phyloP scores from a whole-genome alignment of 495 filamentous ascomycete species.

The Penicillium samsonianum region DNA sequence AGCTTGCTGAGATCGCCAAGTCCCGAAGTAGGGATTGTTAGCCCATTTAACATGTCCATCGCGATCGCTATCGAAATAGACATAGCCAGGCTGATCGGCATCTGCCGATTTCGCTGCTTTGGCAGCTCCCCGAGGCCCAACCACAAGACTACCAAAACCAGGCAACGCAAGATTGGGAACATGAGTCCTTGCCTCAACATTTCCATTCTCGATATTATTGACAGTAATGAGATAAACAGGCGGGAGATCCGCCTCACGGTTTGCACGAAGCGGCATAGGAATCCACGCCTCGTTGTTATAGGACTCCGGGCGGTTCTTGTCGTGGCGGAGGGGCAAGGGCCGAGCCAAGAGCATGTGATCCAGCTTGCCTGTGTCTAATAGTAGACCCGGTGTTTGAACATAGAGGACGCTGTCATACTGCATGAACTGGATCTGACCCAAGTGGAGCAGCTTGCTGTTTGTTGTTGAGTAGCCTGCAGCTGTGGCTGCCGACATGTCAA shows the following conservation, averaged over 20 bases:
- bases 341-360: slow-evolving; percentile 41
- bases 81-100: slow-evolving; percentile 38
- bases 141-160: slow-evolving; percentile 40
- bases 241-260: slow-evolving; percentile 38
- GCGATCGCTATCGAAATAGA: slow-evolving; percentile 45
- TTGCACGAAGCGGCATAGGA: slow-evolving; percentile 41
- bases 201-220: slow-evolving; percentile 38
- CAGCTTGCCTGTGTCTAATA: slow-evolving; percentile 42
- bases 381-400: slow-evolving; percentile 42
- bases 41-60: slow-evolving; percentile 40
- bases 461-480: slow-evolving; percentile 39
- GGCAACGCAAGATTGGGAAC: slow-evolving; percentile 41
- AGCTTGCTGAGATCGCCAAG: slow-evolving; percentile 41
- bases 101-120: slow-evolving; percentile 10
- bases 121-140: slow-evolving; percentile 28
- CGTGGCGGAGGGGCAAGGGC: slow-evolving; percentile 39
- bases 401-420: slow-evolving; percentile 50
- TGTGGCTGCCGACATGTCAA: slow-evolving; percentile 44
- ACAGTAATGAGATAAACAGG: slow-evolving; percentile 48
- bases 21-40: slow-evolving; percentile 40
- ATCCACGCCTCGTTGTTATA: slow-evolving; percentile 49
- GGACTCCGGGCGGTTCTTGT: slow-evolving; percentile 41
- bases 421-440: slow-evolving; percentile 52
- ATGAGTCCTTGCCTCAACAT: slow-evolving; percentile 47
- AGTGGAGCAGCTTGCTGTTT: slow-evolving; percentile 44